These are phyloP conservation scores for Furcasterigmium sp. DNA, from an alignment of 2,329 filamentous ascomycete species.

Conservation along the genomic window DNA sequence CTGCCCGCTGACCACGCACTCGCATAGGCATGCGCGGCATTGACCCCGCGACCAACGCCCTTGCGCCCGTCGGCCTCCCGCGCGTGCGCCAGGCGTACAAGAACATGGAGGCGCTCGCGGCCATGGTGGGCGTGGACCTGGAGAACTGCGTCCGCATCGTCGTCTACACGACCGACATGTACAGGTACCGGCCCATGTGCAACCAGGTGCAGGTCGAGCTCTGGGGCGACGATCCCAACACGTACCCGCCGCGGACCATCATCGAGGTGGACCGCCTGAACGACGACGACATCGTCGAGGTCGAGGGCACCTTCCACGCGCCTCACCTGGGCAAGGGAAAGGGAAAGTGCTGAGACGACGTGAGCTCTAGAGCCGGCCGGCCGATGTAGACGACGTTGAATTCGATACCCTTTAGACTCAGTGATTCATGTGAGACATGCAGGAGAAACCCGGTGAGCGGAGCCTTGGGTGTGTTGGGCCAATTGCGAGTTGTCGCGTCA, in stretches of 20 bases:
- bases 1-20: slow-evolving; percentile 1
- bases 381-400: too few relatives aligned
- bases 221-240: slow-evolving; percentile 20
- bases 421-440: too few relatives aligned
- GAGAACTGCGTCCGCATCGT: slow-evolving; percentile 15
- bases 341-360: not conserved
- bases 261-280: slow-evolving; percentile 25
- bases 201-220: slow-evolving; percentile 24
- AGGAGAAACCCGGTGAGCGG: too few relatives aligned
- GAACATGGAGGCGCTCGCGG: slow-evolving; percentile 23
- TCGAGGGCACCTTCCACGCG: slow-evolving; percentile 21
- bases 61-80: slow-evolving; percentile 19
- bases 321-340: slow-evolving; percentile 1
- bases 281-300: slow-evolving; percentile 24
- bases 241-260: slow-evolving; percentile 23
- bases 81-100: slow-evolving; percentile 23
- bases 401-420: too few relatives aligned
- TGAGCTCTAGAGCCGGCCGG: too few relatives aligned
- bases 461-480: too few relatives aligned
- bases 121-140: slow-evolving; percentile 20
- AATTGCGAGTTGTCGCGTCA: too few relatives aligned
- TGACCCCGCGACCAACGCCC: slow-evolving; percentile 20
- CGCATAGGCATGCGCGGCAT: slow-evolving; percentile 24
- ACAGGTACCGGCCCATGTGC: slow-evolving; percentile 22
- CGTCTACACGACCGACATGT: slow-evolving; percentile 27